These are phyloP conservation scores for Cercophora sp. DNA, from an alignment of 495 filamentous ascomycete species.

Conservation along the genomic window DNA sequence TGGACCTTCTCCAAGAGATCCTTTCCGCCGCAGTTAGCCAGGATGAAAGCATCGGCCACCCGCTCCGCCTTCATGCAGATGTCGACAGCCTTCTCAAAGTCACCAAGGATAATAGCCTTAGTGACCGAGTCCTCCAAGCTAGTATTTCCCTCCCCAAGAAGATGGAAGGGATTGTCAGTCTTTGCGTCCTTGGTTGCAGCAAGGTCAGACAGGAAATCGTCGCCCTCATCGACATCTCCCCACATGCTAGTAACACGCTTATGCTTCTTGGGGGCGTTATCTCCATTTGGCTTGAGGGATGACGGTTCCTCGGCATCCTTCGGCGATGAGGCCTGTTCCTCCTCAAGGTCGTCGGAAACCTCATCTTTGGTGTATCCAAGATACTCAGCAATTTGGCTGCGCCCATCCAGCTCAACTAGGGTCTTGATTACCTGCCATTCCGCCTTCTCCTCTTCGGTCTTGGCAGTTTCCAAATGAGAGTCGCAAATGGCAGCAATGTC, in stretches of 20 bases:
- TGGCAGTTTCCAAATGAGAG: slow-evolving; percentile 65
- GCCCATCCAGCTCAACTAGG: slow-evolving; percentile 74
- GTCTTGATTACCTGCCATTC: slow-evolving; percentile 94
- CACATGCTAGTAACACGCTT: slow-evolving; percentile 39
- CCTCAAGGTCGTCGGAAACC: slow-evolving; percentile 44
- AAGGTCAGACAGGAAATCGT: slow-evolving; percentile 78
- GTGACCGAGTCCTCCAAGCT: slow-evolving; percentile 84
- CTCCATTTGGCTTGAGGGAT: slow-evolving; percentile 34
- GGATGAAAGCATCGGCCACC: slow-evolving; percentile 95
- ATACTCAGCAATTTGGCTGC: slow-evolving; percentile 76
- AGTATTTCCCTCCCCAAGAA: slow-evolving; percentile 75
- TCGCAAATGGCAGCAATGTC: slow-evolving; percentile 79
- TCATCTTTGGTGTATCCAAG: slow-evolving; percentile 73
- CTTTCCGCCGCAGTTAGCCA: slow-evolving; percentile 94
- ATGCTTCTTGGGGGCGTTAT: slow-evolving; percentile 37
- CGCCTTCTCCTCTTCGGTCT: slow-evolving; percentile 83
- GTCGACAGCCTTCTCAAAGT: slow-evolving; percentile 86
- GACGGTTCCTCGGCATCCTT: slow-evolving; percentile 40
- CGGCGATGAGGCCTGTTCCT: slow-evolving; percentile 26
- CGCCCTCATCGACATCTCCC: slow-evolving; percentile 67
- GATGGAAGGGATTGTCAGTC: slow-evolving; percentile 51
- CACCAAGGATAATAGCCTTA: slow-evolving; percentile 76
- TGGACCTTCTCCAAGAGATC: slow-evolving; percentile 93
- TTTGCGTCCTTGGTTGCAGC: slow-evolving; percentile 50
- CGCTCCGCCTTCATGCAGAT: slow-evolving; percentile 83